These are phyloP conservation scores for Pseudonectria foliicola DNA, from an alignment of 2,329 filamentous ascomycete genomes.

Conservation along the genomic window DNA sequence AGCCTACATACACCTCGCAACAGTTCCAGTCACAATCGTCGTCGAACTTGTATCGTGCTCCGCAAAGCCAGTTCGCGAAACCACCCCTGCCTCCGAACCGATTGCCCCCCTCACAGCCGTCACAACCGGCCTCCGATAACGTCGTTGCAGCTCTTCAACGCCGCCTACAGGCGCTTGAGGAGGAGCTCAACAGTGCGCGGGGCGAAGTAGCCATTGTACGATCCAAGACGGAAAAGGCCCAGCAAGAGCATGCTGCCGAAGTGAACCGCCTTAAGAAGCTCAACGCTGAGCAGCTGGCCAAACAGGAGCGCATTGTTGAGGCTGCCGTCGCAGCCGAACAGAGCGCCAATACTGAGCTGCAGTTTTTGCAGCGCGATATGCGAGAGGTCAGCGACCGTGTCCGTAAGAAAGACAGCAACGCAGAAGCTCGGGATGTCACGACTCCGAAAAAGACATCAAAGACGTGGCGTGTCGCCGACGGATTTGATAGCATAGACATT, in stretches of 20 bases:
- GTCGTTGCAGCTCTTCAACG: slow-evolving; percentile 43
- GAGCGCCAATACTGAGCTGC: slow-evolving; percentile 59
- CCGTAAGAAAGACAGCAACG: slow-evolving; percentile 37
- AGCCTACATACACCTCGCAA: slow-evolving; percentile 23
- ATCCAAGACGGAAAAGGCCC: slow-evolving; percentile 56
- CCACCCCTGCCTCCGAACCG: slow-evolving; percentile 24
- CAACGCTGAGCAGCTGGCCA: slow-evolving; percentile 56
- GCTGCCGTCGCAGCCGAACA: slow-evolving; percentile 58
- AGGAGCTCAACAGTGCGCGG: slow-evolving; percentile 53
- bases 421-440: slow-evolving; percentile 23
- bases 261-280: slow-evolving; percentile 54
- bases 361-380: slow-evolving; percentile 67
- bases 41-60: slow-evolving; percentile 23
- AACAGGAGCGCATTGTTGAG: slow-evolving; percentile 58
- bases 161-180: slow-evolving; percentile 44
- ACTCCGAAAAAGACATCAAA: slow-evolving; percentile 57
- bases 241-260: slow-evolving; percentile 56
- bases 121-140: slow-evolving; percentile 25
- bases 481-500: slow-evolving; percentile 64
- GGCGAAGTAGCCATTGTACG: slow-evolving; percentile 73
- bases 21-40: slow-evolving; percentile 23
- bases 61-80: slow-evolving; percentile 36
- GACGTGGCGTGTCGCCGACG: slow-evolving; percentile 58
- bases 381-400: slow-evolving; percentile 48
- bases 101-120: slow-evolving; percentile 15